These are phyloP conservation scores for Arthrobotrys sinensis DNA, from an alignment of 2,329 filamentous ascomycete species.

Conservation along the genomic window DNA sequence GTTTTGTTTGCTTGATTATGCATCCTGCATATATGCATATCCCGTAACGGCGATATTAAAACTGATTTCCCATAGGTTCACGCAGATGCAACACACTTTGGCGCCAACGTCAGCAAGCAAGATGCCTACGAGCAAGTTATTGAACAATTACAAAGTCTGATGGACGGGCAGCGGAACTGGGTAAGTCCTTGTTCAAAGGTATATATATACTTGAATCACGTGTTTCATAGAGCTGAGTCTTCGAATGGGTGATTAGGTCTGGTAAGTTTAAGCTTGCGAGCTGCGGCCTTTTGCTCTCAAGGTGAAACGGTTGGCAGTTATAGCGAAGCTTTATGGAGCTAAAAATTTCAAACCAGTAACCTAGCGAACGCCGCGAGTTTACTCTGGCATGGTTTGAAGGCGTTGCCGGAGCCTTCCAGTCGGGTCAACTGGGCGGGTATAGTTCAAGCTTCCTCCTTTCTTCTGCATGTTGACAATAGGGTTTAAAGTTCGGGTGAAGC, in stretches of 20 bases:
- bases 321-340: constrained; percentile 2
- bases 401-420: constrained; percentile 76
- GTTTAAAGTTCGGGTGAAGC: constrained; percentile 24
- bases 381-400: constrained; percentile 84
- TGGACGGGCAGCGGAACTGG: constrained; percentile 84
- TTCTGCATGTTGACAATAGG: not conserved
- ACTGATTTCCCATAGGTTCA: constrained; percentile 73
- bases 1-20: constrained; percentile 16
- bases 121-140: constrained; percentile 83
- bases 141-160: constrained; percentile 78
- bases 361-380: constrained; percentile 82
- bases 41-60: constrained; percentile 6
- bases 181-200: constrained; percentile 69
- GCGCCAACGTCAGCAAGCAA: constrained; percentile 76
- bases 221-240: constrained; percentile 52
- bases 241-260: constrained; percentile 11
- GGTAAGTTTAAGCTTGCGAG: constrained; percentile 28
- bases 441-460: constrained; percentile 41
- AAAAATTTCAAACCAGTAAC: constrained; percentile 73
- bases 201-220: constrained; percentile 37
- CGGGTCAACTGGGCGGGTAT: constrained; percentile 84
- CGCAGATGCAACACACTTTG: constrained; percentile 84
- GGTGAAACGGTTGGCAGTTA: not conserved
- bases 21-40: constrained; percentile 3
- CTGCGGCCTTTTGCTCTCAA: not conserved